These are phyloP conservation scores for Filobasidium wieringae DNA, from an alignment of 768 basidiomycete species.

Conservation along the genomic window DNA sequence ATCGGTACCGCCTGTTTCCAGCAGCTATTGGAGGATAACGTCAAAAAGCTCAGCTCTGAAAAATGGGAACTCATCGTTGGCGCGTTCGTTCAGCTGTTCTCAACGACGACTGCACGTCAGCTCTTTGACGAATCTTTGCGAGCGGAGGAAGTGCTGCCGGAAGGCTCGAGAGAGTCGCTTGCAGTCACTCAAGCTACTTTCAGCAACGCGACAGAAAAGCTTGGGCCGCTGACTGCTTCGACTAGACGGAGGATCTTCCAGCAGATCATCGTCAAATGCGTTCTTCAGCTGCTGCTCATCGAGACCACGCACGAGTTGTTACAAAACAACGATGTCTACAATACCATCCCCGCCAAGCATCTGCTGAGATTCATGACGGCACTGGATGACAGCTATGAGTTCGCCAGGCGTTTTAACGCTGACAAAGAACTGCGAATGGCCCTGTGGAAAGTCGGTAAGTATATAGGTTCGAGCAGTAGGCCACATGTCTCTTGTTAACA, in stretches of 20 bases:
- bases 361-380: constrained; percentile 87
- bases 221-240: constrained; percentile 30
- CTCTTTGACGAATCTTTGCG: constrained; percentile 85
- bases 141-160: constrained; percentile 46
- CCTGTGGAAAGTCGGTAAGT: constrained; percentile 98
- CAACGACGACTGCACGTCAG: constrained; percentile 93
- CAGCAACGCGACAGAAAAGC: not conserved
- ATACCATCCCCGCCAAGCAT: constrained; percentile 85
- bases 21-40: constrained; percentile 86
- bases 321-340: constrained; percentile 82
- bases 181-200: constrained; percentile 6
- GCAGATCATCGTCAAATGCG: constrained; percentile 99
- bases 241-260: constrained; percentile 82
- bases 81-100: constrained; percentile 91
- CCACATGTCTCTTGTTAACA: not conserved
- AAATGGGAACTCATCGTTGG: constrained; percentile 87
- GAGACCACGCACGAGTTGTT: constrained; percentile 94
- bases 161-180: not conserved
- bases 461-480: not conserved
- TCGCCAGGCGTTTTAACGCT: constrained; percentile 93
- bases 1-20: constrained; percentile 97
- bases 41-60: constrained; percentile 64
- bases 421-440: constrained; percentile 94
- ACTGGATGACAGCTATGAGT: constrained; percentile 92
- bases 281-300: constrained; percentile 85